These are phyloP conservation scores for Ophiobolus disseminans DNA, from an alignment of 2,329 filamentous ascomycete species.

Conservation along the genomic window DNA sequence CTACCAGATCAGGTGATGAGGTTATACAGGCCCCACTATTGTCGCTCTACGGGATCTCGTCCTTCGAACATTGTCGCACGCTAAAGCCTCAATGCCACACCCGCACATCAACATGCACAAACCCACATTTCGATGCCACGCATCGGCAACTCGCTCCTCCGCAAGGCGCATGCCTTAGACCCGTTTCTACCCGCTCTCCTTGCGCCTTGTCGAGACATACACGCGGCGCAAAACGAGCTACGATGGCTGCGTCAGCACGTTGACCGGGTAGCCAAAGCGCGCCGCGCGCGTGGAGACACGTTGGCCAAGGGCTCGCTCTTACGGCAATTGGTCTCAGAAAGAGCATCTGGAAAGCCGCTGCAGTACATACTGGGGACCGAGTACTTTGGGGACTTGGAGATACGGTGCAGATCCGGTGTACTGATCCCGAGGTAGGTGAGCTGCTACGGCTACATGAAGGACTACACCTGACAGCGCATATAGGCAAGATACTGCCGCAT, in stretches of 20 bases:
- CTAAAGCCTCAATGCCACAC: conserved; percentile 7
- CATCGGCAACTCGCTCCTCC: conserved; percentile 64
- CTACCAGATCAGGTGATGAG: too few species aligned
- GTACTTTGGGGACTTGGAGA: conserved; percentile 83
- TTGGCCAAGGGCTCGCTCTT: conserved; percentile 30
- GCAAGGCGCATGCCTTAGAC: conserved; percentile 61
- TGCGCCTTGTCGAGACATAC: conserved; percentile 67
- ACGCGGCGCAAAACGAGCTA: conserved; percentile 72
- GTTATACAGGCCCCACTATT: too few species aligned
- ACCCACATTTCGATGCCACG: conserved; percentile 58
- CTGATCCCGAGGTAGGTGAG: conserved; percentile 75
- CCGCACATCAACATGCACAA: conserved; percentile 9
- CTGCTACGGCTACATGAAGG: conserved; percentile 22
- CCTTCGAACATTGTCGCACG: not conserved
- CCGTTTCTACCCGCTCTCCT: conserved; percentile 67
- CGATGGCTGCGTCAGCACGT: conserved; percentile 73
- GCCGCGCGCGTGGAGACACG: conserved; percentile 23
- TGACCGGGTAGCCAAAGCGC: conserved; percentile 30
- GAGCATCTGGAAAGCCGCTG: conserved; percentile 73
- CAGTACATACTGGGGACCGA: conserved; percentile 91
- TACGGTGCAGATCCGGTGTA: conserved; percentile 77
- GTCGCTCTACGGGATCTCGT: not conserved
- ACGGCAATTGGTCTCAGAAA: conserved; percentile 36
- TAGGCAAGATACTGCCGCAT: conserved; percentile 58
- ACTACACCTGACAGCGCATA: conserved; percentile 15